A percentile compares a stretch with the other conserved stretches of the same genome.
Conservation (phyloP, 257 asterid genomes). For the Rhazya stricta region DNA sequence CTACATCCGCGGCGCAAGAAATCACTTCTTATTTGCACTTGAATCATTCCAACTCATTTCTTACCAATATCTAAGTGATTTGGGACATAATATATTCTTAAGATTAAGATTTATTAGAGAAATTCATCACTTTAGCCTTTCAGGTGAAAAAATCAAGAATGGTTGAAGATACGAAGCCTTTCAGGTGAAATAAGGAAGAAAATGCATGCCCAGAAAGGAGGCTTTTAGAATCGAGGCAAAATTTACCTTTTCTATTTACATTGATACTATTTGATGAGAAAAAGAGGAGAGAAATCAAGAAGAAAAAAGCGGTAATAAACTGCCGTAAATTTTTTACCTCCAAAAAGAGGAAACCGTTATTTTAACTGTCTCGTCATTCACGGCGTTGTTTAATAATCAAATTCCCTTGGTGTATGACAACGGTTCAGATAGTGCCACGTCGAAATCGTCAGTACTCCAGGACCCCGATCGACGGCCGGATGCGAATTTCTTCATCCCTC, state of each 20-base stretch:
- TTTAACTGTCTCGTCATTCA: slow-evolving; percentile 15
- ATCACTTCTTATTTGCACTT: background rate
- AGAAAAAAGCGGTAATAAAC: background rate
- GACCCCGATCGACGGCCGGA: slow-evolving; percentile 72
- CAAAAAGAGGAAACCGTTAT: background rate
- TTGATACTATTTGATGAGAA: background rate
- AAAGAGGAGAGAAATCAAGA: background rate
- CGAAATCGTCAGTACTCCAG: slow-evolving; percentile 48
- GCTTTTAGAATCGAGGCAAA: background rate
- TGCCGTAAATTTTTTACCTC: slow-evolving; percentile 19
- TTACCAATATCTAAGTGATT: too few species aligned
- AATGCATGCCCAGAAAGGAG: background rate
- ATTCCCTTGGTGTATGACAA: slow-evolving; percentile 17
- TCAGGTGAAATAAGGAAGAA: background rate
- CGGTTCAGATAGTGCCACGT: slow-evolving; percentile 24
- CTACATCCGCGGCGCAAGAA: background rate
- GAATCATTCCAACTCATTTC: background rate
- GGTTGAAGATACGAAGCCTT: too few species aligned
- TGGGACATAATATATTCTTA: too few species aligned
- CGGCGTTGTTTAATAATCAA: slow-evolving; percentile 17
- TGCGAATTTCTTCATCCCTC: slow-evolving; percentile 53
- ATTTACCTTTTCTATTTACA: slow-evolving; percentile 19
- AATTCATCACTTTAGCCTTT: too few species aligned
- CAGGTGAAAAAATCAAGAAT: background rate
- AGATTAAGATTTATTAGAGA: too few species aligned